A percentile compares a stretch with the other conserved stretches of the same genome.
Conservation (phyloP, 768 basidiomycete genomes). For the Daedalea quercina region DNA sequence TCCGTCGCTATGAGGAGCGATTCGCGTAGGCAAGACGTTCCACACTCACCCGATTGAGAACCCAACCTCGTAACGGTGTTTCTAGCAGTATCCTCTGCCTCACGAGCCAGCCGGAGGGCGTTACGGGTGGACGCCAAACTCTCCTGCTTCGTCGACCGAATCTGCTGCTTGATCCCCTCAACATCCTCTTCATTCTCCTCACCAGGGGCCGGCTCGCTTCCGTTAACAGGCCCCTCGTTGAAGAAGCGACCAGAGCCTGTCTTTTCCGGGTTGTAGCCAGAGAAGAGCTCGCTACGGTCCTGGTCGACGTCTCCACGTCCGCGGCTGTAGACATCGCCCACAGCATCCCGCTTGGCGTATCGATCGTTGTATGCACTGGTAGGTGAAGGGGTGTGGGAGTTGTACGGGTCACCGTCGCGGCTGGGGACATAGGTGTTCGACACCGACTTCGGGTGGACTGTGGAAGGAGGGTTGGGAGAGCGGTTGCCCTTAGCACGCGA, state of each 20-base stretch:
- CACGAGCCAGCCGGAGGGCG: constrained; percentile 87
- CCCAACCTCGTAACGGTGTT: constrained; percentile 80
- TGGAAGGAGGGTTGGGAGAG: constrained; percentile 32
- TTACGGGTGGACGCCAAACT: constrained; percentile 85
- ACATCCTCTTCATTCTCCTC: constrained; percentile 83
- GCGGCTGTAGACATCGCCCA: constrained; percentile 63
- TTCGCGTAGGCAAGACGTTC: too few species aligned
- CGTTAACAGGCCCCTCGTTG: constrained; percentile 42
- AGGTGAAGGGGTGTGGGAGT: constrained; percentile 14
- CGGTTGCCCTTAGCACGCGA: constrained; percentile 26
- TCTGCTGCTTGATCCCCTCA: constrained; percentile 93
- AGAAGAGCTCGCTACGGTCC: constrained; percentile 69
- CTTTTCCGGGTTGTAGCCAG: constrained; percentile 63
- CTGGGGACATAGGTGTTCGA: constrained; percentile 63
- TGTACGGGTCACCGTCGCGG: constrained; percentile 59
- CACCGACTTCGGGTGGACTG: constrained; percentile 37
- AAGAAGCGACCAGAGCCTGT: constrained; percentile 60
- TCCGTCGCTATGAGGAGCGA: not conserved
- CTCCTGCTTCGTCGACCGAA: constrained; percentile 85
- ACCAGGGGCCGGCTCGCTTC: constrained; percentile 46
- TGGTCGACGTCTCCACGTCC: constrained; percentile 52
- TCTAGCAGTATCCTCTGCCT: constrained; percentile 92
- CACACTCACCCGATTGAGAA: constrained; percentile 80
- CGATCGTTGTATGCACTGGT: constrained; percentile 27
- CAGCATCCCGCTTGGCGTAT: constrained; percentile 44